These are phyloP conservation scores for Cercospora sp. DNA, from an alignment of 2,329 filamentous ascomycete species.

Conservation along the genomic window DNA sequence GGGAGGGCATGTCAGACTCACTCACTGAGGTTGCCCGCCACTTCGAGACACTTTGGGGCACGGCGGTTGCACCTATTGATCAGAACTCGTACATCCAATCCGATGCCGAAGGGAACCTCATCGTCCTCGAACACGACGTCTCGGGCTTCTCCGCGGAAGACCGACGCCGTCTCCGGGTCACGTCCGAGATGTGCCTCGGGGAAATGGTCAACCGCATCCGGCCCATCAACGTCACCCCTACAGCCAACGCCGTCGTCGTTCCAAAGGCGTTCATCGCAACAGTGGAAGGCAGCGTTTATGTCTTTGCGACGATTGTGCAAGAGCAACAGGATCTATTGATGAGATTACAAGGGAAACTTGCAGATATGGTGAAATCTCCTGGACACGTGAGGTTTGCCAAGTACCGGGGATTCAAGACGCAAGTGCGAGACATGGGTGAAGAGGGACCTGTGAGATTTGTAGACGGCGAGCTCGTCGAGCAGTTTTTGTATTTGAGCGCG, in stretches of 20 bases:
- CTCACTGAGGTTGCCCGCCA: constrained; percentile 77
- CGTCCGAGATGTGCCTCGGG: constrained; percentile 79
- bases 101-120: constrained; percentile 84
- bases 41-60: constrained; percentile 79
- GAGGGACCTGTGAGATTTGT: constrained; percentile 84
- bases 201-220: constrained; percentile 92
- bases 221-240: constrained; percentile 67
- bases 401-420: constrained; percentile 80
- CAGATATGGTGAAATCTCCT: constrained; percentile 64
- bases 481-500: constrained; percentile 72
- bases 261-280: constrained; percentile 88
- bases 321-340: constrained; percentile 77
- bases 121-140: constrained; percentile 73
- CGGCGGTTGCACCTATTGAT: constrained; percentile 71
- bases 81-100: constrained; percentile 76
- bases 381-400: constrained; percentile 74
- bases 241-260: constrained; percentile 66
- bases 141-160: constrained; percentile 75
- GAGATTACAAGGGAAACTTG: constrained; percentile 72
- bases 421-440: constrained; percentile 60
- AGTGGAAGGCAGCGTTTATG: constrained; percentile 87
- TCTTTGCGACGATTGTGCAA: constrained; percentile 77
- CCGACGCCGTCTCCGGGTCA: constrained; percentile 67
- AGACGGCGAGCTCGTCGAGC: constrained; percentile 87
- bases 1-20: constrained; percentile 54